Percentiles rank a stretch among this genome's conserved stretches.
Evolutionary conservation across 1,284 basidiomycete species (phyloP).

Genomic region (Cryptococcus jaspeensis): DNA sequence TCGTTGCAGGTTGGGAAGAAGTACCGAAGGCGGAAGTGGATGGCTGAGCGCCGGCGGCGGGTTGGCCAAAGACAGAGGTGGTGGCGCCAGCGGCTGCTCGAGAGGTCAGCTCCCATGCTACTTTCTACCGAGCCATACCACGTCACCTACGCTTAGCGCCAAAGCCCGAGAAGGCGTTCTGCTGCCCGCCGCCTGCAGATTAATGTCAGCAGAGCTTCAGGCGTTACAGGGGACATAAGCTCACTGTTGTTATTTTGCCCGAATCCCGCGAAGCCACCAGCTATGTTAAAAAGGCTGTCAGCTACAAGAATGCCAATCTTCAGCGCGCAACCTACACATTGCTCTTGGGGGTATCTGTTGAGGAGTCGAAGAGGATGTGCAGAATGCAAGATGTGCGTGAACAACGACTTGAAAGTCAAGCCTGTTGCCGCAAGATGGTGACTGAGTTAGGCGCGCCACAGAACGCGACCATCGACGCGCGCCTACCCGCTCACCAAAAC

Average conservation of each 20-base stretch:
- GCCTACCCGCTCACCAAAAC: constrained; percentile 5
- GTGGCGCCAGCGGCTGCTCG: not conserved
- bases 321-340: constrained; percentile 24
- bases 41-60: constrained; percentile 18
- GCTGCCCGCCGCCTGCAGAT: constrained; percentile 3
- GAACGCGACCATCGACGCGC: not conserved
- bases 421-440: not conserved
- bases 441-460: not conserved
- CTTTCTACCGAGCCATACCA: not conserved
- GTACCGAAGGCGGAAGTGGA: constrained; percentile 28
- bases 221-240: not conserved
- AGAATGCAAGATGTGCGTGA: not conserved
- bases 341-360: not conserved
- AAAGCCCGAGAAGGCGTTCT: constrained; percentile 15
- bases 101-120: not conserved
- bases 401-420: not conserved
- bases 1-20: constrained; percentile 6
- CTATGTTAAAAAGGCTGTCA: constrained; percentile 1
- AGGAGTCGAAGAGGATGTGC: not conserved
- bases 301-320: not conserved
- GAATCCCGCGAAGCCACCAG: constrained; percentile 42
- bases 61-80: constrained; percentile 4
- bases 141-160: constrained; percentile 18
- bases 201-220: not conserved
- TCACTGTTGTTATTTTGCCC: constrained; percentile 33